These are phyloP conservation scores for Wallacemonas sp. DNA, from an alignment of 208 protist species.

Conservation along the genomic window DNA sequence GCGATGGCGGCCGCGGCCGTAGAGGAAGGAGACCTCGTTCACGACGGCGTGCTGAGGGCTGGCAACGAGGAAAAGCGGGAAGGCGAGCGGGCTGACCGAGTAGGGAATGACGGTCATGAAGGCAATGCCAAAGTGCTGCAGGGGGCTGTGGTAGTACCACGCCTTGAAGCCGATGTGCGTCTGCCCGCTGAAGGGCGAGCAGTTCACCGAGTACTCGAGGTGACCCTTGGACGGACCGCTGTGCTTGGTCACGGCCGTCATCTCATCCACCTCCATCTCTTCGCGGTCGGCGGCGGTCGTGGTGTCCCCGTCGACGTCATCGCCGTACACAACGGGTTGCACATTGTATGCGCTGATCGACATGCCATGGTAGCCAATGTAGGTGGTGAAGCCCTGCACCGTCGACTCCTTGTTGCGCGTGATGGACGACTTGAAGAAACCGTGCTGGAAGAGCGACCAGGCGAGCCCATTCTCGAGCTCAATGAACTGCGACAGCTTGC, in stretches of 20 bases:
- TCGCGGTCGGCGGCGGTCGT: neutral
- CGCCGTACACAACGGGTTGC: slow-evolving; percentile 38
- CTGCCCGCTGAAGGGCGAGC: slow-evolving; percentile 45
- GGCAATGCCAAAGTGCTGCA: slow-evolving; percentile 63
- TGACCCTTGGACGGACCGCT: slow-evolving; percentile 32
- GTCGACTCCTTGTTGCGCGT: slow-evolving; percentile 23
- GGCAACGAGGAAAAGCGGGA: slow-evolving; percentile 45
- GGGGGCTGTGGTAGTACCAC: slow-evolving; percentile 55
- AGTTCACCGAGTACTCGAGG: slow-evolving; percentile 54
- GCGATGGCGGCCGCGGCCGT: slow-evolving; percentile 61
- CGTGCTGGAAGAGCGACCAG: slow-evolving; percentile 57
- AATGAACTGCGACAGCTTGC: slow-evolving; percentile 55
- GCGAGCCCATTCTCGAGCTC: slow-evolving; percentile 64
- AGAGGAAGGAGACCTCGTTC: slow-evolving; percentile 74
- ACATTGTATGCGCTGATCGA: slow-evolving; percentile 37
- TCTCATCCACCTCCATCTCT: neutral
- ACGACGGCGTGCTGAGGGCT: slow-evolving; percentile 45
- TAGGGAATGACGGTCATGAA: slow-evolving; percentile 64
- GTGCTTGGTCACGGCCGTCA: slow-evolving; percentile 13
- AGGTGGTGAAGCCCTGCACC: slow-evolving; percentile 40
- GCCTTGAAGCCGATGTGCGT: slow-evolving; percentile 60
- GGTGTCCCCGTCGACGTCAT: slow-evolving; percentile 26
- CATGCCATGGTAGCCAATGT: slow-evolving; percentile 55
- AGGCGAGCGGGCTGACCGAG: slow-evolving; percentile 44
- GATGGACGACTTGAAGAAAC: slow-evolving; percentile 55